Base-by-base conservation (phyloP, 495 filamentous ascomycete species). In the Aspergillus cavernicola region DNA sequence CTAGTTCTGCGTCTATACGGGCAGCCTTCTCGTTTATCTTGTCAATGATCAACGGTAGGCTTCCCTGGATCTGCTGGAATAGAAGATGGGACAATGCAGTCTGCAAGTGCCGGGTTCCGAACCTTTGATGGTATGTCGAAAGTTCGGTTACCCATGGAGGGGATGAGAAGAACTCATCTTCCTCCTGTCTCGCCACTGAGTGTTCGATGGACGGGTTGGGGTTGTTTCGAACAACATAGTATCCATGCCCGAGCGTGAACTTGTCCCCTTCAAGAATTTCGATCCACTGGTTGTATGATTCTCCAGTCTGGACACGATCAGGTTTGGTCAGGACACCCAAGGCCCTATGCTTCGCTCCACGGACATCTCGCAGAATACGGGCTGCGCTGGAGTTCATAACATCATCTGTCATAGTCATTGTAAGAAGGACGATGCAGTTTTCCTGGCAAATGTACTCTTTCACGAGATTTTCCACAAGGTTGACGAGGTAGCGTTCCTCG, bases 311-410 rank as follows among this genome's bases (percentile, higher is more conserved):
- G 0, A 89, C 57, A 0, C 83, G 74, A 58, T 96, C 90, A 0
- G 90, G 88, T 60, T 92, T 96, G 0, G 89, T 95, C 38, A 92
- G 73, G 0, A 92, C 85, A 0, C 90, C 89, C 24, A 92, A 71
- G 8, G 84, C 89, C 4, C 89, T 77, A 6, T 69, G 32, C 1
- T 75, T 67, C 0, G 88, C 88, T 5, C 61, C 63, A n/a, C 76
- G 71, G 9, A 75, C 62, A 9, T 82, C 69, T 0, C 77, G 69
- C 18, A 91, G 80, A 3, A 90, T 67, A 0, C 75, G 72, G 0
- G 84, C 79, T 0, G 88, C 85, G n/a, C 72, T 85, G 0, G 86
- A 90, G 24, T 83, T 89, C 0, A 84, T 80, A 0, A 85, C 74
- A 49, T 95, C 88, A 11, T 78, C 75, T 0, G 85, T 86, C 84